These are phyloP conservation scores for Xylaria sp. DNA, from an alignment of 2,329 filamentous ascomycete genomes.

Conservation along the genomic window DNA sequence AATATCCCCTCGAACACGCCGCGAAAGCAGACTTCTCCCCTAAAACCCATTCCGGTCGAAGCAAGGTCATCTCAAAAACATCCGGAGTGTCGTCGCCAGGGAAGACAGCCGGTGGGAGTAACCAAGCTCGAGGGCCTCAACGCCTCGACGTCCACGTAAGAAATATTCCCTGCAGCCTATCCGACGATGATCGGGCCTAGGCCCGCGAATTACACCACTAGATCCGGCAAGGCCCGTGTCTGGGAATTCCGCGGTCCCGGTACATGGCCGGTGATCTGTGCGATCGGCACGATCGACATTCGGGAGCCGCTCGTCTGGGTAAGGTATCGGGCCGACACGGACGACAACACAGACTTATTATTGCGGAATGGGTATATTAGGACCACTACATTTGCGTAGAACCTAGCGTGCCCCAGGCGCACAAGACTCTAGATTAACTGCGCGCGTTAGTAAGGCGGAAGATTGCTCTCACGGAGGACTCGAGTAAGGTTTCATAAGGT, in stretches of 20 bases:
- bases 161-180: too few species aligned
- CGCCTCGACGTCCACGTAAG: too few species aligned
- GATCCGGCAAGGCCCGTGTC: neutral
- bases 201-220: neutral
- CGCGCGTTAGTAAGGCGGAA: neutral
- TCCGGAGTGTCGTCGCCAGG: too few species aligned
- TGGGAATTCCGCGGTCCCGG: neutral
- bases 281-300: neutral
- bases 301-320: neutral
- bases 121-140: neutral
- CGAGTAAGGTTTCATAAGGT: neutral
- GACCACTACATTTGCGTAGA: neutral
- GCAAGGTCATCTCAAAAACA: too few species aligned
- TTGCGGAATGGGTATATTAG: neutral
- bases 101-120: too few species aligned
- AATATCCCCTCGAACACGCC: too few species aligned
- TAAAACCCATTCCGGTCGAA: too few species aligned
- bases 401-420: neutral
- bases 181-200: neutral
- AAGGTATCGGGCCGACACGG: neutral
- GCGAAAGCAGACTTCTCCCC: too few species aligned
- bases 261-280: neutral
- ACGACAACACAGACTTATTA: neutral
- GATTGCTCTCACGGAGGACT: neutral
- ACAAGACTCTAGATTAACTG: too few species aligned